phyloP scores from a whole-genome alignment of 176 grass and related monocot genomes.

The Echinochloa phyllopogon region DNA sequence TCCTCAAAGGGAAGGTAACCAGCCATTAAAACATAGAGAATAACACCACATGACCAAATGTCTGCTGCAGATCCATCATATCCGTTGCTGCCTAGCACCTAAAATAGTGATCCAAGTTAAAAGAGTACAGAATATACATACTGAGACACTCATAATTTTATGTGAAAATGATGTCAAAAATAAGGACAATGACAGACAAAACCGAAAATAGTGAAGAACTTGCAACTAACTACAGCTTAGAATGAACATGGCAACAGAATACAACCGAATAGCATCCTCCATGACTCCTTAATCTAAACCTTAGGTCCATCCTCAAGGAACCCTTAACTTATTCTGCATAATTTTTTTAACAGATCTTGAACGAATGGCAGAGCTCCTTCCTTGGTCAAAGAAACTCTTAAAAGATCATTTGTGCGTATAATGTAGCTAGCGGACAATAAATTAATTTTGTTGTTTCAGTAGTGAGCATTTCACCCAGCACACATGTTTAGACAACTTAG shows the following conservation, averaged over 20 bases:
- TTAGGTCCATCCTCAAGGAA: neutral
- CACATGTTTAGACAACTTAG: neutral
- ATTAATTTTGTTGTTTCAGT: neutral
- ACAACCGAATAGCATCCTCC: neutral
- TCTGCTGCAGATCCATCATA: constrained; percentile 96
- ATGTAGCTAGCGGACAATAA: constrained; percentile 13
- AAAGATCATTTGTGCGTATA: neutral
- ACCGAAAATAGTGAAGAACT: neutral
- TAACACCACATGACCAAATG: constrained; percentile 97
- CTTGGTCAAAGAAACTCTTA: neutral
- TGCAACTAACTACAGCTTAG: neutral
- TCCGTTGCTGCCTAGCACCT: constrained; percentile 80
- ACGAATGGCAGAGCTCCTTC: neutral
- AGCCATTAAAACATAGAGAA: constrained; percentile 95
- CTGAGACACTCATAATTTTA: neutral
- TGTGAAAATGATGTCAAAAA: constrained; percentile 2
- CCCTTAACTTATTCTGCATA: neutral
- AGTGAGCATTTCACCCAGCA: neutral
- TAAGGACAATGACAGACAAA: neutral
- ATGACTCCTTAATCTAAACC: neutral
- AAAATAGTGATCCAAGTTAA: constrained; percentile 34
- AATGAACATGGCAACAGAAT: neutral
- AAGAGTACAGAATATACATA: constrained; percentile 19
- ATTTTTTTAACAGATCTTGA: neutral
- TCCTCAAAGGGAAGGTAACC: constrained; percentile 96